Evolutionary conservation across 352 stramenopile genomes (phyloP).

Genomic region (Globisporangium spinosum): DNA sequence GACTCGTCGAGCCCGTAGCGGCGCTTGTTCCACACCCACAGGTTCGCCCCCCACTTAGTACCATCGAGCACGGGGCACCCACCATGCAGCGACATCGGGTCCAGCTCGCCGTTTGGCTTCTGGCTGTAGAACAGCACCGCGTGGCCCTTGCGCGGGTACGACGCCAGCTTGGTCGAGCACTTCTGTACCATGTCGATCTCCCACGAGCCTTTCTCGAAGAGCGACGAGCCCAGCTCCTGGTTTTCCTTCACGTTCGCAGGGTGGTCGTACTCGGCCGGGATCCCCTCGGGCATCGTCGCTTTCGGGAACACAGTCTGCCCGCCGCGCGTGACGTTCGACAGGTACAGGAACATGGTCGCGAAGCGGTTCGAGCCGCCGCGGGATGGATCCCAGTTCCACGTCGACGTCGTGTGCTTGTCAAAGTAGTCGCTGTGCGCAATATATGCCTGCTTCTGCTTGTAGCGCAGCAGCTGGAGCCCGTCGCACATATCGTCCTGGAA

Average conservation of each 20-base stretch:
- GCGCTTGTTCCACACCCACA: conserved; percentile 96
- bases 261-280: conserved; percentile 56
- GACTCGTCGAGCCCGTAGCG: conserved; percentile 53
- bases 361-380: conserved; percentile 79
- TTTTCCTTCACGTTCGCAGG: conserved; percentile 40
- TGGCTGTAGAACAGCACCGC: conserved; percentile 98
- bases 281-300: conserved; percentile 61
- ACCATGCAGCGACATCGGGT: conserved; percentile 87
- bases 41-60: conserved; percentile 96
- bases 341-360: conserved; percentile 80
- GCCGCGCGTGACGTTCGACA: conserved; percentile 72
- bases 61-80: conserved; percentile 94
- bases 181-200: conserved; percentile 77
- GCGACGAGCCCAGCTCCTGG: conserved; percentile 33
- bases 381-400: conserved; percentile 78
- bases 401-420: conserved; percentile 34
- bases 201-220: conserved; percentile 67
- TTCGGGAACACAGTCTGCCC: conserved; percentile 86
- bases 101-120: conserved; percentile 89
- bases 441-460: conserved; percentile 94
- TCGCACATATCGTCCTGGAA: conserved; percentile 92
- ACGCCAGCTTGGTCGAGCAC: conserved; percentile 72
- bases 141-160: conserved; percentile 83
- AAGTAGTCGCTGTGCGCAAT: conserved; percentile 95
- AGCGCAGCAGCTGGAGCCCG: conserved; percentile 94